Percentiles rank a stretch among this genome's conserved stretches.
Evolutionary conservation across 2,329 filamentous ascomycete genomes (phyloP).

Genomic region (Fusarium gaditjirri): DNA sequence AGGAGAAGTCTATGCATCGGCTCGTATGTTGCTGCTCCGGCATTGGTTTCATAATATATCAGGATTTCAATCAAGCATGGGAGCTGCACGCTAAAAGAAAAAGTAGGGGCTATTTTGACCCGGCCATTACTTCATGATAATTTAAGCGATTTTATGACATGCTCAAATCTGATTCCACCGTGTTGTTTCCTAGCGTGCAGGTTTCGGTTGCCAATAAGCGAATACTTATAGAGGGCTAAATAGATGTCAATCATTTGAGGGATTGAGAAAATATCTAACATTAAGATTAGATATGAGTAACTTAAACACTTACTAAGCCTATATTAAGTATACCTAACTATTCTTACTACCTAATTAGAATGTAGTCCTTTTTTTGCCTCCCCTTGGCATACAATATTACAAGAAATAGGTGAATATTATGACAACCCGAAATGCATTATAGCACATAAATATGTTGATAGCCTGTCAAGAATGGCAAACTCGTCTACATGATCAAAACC

Average conservation of each 20-base stretch:
- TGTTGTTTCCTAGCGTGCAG: background rate
- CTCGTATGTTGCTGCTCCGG: constrained; percentile 15
- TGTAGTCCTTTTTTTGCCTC: background rate
- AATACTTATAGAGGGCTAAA: background rate
- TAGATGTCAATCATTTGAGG: background rate
- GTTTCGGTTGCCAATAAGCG: background rate
- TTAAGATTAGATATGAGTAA: background rate
- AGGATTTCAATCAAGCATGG: background rate
- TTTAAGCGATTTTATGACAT: background rate
- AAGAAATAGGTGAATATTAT: background rate
- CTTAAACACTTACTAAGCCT: background rate
- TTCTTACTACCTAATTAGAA: background rate
- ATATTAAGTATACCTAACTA: background rate
- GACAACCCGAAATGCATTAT: background rate
- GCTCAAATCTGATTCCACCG: background rate
- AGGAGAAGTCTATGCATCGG: constrained; percentile 2
- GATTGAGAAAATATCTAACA: background rate
- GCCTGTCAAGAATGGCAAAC: background rate
- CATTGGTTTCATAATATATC: constrained; percentile 10
- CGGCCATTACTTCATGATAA: background rate
- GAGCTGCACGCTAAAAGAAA: constrained; percentile 3
- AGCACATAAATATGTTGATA: background rate
- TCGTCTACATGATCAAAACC: constrained; percentile 6
- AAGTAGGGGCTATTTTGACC: background rate
- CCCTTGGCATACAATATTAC: background rate